Conservation (phyloP, 129 eudicot species). For the Tagetes patula region DNA sequence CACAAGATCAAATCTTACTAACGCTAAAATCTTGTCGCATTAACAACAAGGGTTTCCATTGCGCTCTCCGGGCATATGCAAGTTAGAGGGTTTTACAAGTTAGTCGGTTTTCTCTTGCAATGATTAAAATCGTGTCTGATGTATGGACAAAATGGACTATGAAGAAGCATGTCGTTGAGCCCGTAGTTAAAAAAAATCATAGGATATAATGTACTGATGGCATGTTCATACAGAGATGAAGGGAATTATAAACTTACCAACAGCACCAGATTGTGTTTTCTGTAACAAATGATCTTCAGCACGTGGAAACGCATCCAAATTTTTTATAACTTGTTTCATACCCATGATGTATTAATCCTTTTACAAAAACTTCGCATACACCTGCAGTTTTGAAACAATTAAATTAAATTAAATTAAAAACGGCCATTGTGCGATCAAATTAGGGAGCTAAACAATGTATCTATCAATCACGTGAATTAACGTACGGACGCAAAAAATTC, state of each 20-base stretch:
- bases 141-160: no score
- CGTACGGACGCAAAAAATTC: background rate
- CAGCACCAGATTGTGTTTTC: constrained; percentile 90
- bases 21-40: no score
- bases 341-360: constrained; percentile 46
- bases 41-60: no score
- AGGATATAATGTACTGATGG: no score
- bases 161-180: no score
- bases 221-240: constrained; percentile 17
- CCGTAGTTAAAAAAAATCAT: no score
- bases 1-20: no score
- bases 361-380: constrained; percentile 11
- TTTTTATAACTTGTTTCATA: constrained; percentile 70
- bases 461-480: constrained; percentile 18
- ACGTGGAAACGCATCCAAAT: constrained; percentile 91
- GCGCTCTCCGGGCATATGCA: no score
- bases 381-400: constrained; percentile 11
- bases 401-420: background rate
- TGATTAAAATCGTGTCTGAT: no score
- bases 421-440: constrained; percentile 13
- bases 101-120: no score
- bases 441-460: background rate
- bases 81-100: no score
- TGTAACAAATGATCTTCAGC: constrained; percentile 89
- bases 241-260: constrained; percentile 45